Evolutionary conservation across 2,329 filamentous ascomycete genomes (phyloP), one percentile per base, ranked within the genome.

Genomic region (Kalmusia sp.): DNA sequence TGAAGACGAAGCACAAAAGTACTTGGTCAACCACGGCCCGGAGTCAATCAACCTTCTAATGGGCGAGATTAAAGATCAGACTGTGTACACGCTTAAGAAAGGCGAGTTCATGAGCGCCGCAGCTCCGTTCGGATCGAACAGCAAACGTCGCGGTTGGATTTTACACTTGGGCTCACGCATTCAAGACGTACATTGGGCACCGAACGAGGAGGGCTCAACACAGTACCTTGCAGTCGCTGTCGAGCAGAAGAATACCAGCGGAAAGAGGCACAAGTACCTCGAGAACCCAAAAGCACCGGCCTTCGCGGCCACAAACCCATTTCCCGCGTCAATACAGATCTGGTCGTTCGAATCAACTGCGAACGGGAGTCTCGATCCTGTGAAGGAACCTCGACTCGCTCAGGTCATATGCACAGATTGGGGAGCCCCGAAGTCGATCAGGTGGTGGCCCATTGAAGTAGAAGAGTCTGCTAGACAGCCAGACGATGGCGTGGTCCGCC

Each of bases 221-320:
- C 85, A 88, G 58, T 87, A 85, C 68, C 76, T 88, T 6, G 82
- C 83, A 15, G 70, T 85, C 6, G 74, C 75, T 25, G 73, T 77
- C 14, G 53, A 69, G 63, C 61, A 73, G 55, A 65, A 56, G 41
- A 52, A 46, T 37, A 51, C 44, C 3, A 47, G 31, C 4, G 46
- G 40, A 4, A 50, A 48, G 28, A 57, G 71, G 34, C 55, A 66
- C 57, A 59, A 69, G 56, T 48, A 67, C 57, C 37, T 73, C 57
- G 60, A 72, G 64, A 54, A 71, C 53, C 49, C 63, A 15, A 61
- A 63, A 49, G 73, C 79, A 6, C 78, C 81, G 15, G 77, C 83
- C 4, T 86, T 85, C 63, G 75, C 75, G 14, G 75, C 82, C 8
- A 80, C 80, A 4, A 67, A 73, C 6, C 71, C 77, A 14, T 80